Conservation (phyloP, 2,329 filamentous ascomycete species). For the Thielaviopsis populi region DNA sequence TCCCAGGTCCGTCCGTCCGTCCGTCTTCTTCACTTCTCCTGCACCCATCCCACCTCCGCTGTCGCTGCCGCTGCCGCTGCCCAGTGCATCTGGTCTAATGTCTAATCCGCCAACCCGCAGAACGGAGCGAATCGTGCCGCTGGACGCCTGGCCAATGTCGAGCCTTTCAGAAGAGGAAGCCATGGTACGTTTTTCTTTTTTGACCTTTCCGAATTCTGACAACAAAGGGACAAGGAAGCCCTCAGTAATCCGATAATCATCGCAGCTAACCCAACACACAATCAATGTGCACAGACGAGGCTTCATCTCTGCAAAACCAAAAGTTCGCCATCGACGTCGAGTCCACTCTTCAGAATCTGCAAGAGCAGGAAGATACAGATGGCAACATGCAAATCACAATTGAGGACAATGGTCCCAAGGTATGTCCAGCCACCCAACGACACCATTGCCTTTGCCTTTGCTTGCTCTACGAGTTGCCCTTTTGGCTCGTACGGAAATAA, state of each 20-base stretch:
- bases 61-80: too few relatives aligned
- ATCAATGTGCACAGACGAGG: slow-evolving; percentile 10
- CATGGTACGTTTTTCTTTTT: slow-evolving; percentile 32
- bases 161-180: slow-evolving; percentile 43
- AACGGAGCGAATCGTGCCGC: slow-evolving; percentile 38
- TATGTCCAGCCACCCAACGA: slow-evolving; percentile 23
- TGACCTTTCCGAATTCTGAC: not conserved
- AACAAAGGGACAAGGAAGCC: not conserved
- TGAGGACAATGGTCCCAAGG: slow-evolving; percentile 87
- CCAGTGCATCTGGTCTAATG: not conserved
- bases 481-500: slow-evolving; percentile 5
- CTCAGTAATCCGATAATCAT: not conserved
- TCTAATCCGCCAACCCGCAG: slow-evolving; percentile 22
- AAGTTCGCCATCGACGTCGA: slow-evolving; percentile 74
- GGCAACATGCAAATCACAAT: slow-evolving; percentile 95
- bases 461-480: slow-evolving; percentile 8
- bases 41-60: not conserved
- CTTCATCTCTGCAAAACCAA: slow-evolving; percentile 11
- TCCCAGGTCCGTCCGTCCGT: slow-evolving; percentile 32
- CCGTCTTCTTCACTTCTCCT: slow-evolving; percentile 21
- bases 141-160: slow-evolving; percentile 35
- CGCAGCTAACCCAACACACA: not conserved
- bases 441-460: too few relatives aligned
- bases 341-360: slow-evolving; percentile 60
- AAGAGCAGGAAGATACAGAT: slow-evolving; percentile 83